Evolutionary conservation across 331 rosid species (phyloP), one percentile per base, ranked within the genome.

Genomic region (Ulmus americana): DNA sequence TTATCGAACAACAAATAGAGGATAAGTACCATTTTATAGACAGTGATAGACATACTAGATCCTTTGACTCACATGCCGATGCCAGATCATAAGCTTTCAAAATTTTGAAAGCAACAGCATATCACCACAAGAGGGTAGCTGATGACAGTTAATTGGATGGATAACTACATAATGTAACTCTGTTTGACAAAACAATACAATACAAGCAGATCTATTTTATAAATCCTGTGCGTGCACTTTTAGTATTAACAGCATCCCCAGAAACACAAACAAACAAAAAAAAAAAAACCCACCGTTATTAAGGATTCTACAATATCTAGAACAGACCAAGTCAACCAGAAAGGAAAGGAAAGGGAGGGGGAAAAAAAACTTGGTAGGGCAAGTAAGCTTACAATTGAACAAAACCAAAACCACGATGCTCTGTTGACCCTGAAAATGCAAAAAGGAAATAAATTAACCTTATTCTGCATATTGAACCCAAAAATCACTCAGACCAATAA

Each of bases 341-440:
- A 54, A 5, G 7, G 46, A 6, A 52, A 18, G 1, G 12, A 20
- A 20, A 20, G 10, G 9, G 11, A 13, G 9, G 54, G 35, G n/a
- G 20, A 38, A 51, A 0, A 2, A 4, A 45, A 42, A 60, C 10
- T 18, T 44, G 13, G 28, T 39, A 50, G 40, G 7, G 13, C 8
- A 45, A 68, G 54, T 59, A n/a, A 61, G 77, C 98, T 89, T 83
- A 94, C 98, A 85, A 94, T 56, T 85, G 95, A 59, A 89, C 87
- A 60, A 78, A 87, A 63, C 95, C 95, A 11, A 82, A 82, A 44
- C 97, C 98, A 6, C 95, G 88, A 70, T 87, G 95, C 70, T 89
- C 87, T 1, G 80, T 54, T 47, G 91, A 87, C 55, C 98, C 98
- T 89, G 83, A 40, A 58, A 63, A 11, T 58, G 74, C 68, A 7